These are phyloP conservation scores for Populus hybrid DNA, from an alignment of 441 rosid genomes.

Conservation along the genomic window DNA sequence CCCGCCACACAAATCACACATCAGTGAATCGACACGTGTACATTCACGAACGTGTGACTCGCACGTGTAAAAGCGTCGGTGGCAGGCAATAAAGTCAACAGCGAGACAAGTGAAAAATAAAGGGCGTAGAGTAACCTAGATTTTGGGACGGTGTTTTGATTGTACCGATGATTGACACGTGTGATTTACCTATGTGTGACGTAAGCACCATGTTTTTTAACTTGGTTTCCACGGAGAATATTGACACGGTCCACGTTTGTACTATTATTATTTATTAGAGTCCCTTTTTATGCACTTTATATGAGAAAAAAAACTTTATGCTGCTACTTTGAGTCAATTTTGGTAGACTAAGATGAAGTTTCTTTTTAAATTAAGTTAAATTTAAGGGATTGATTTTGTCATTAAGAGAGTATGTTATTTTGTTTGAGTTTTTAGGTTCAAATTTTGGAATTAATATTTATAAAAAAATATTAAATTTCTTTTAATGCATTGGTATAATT, in stretches of 20 bases:
- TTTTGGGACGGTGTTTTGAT: not conserved
- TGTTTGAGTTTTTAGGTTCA: no score
- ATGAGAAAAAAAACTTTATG: not conserved
- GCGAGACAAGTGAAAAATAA: not conserved
- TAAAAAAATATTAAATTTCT: no score
- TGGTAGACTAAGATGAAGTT: no score
- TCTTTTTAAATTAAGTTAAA: no score
- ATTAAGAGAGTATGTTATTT: no score
- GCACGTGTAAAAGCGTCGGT: slow-evolving; percentile 62
- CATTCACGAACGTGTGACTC: not conserved
- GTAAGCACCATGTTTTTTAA: slow-evolving; percentile 6
- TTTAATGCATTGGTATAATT: no score
- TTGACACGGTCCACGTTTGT: not conserved
- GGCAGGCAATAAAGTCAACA: slow-evolving; percentile 21
- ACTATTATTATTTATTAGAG: not conserved
- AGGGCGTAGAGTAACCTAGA: slow-evolving; percentile 3
- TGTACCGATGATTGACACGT: slow-evolving; percentile 22
- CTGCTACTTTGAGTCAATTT: no score
- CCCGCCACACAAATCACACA: slow-evolving; percentile 14
- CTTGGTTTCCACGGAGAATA: not conserved
- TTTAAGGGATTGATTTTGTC: no score
- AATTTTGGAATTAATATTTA: no score
- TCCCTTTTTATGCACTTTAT: no score
- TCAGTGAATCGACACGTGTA: slow-evolving; percentile 20
- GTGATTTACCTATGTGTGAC: slow-evolving; percentile 12